Evolutionary conservation across 2,329 filamentous ascomycete genomes (phyloP).

Genomic region (Epichloe coenophiala): DNA sequence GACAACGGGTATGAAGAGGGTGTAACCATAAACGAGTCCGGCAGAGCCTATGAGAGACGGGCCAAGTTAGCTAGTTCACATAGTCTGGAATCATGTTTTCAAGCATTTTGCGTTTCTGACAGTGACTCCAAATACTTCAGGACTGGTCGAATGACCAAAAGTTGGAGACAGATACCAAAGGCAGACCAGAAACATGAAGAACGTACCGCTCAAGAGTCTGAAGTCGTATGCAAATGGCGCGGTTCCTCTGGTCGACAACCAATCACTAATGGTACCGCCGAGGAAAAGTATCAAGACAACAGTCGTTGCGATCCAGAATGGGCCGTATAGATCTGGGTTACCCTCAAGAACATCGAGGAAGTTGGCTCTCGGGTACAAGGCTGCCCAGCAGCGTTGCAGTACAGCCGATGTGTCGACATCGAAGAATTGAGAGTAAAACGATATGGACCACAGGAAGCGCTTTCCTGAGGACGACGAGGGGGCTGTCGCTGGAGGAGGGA

Average conservation of each 20-base stretch:
- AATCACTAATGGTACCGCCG: slow-evolving; percentile 89
- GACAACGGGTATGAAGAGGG: slow-evolving; percentile 64
- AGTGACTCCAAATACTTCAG: not conserved
- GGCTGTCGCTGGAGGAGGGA: slow-evolving; percentile 44
- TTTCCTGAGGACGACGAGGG: slow-evolving; percentile 45
- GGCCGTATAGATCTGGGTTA: slow-evolving; percentile 91
- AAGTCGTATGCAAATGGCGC: slow-evolving; percentile 87
- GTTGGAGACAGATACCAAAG: too few relatives aligned
- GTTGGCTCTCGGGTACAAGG: slow-evolving; percentile 83
- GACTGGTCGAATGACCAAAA: not conserved
- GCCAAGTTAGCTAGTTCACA: not conserved
- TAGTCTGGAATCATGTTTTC: not conserved
- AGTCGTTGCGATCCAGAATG: slow-evolving; percentile 97
- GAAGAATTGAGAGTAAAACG: slow-evolving; percentile 96
- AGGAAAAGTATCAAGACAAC: slow-evolving; percentile 92
- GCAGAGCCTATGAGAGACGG: slow-evolving; percentile 48
- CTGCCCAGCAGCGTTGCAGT: slow-evolving; percentile 69
- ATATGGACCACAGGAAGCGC: slow-evolving; percentile 81
- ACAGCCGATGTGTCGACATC: slow-evolving; percentile 93
- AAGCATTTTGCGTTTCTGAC: not conserved
- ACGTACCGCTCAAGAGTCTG: slow-evolving; percentile 63
- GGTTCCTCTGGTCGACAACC: slow-evolving; percentile 55
- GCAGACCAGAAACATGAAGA: not conserved
- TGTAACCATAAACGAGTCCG: slow-evolving; percentile 92
- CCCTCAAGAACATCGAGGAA: slow-evolving; percentile 96